These are phyloP conservation scores for Fagus sylvatica DNA, from an alignment of 306 rosid genomes.

Conservation along the genomic window DNA sequence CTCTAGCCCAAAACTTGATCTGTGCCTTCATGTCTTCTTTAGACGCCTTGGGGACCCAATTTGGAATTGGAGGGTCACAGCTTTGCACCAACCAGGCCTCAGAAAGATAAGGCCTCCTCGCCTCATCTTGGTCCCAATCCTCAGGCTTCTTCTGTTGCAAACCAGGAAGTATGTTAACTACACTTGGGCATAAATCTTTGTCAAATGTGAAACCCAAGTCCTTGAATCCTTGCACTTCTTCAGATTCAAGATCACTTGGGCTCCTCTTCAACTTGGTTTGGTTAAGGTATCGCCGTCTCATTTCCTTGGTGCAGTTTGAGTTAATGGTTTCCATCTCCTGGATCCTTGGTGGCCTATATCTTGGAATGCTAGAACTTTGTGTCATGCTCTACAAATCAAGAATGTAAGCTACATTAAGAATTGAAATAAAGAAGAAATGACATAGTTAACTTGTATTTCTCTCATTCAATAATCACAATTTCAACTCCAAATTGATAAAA, in stretches of 20 bases:
- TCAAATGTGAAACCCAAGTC: conserved; percentile 93
- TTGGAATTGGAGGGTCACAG: conserved; percentile 62
- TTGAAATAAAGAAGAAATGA: not conserved
- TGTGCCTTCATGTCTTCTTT: conserved; percentile 66
- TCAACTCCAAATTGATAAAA: not conserved
- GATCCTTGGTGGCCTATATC: conserved; percentile 29
- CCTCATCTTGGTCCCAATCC: conserved; percentile 44
- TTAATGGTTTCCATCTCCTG: conserved; percentile 33
- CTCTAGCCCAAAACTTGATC: conserved; percentile 90
- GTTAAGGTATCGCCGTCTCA: conserved; percentile 37
- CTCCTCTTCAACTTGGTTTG: conserved; percentile 58
- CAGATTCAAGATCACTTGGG: conserved; percentile 70
- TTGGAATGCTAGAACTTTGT: conserved; percentile 57
- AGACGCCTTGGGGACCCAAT: conserved; percentile 49
- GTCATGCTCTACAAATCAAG: conserved; percentile 32
- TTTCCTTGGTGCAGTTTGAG: conserved; percentile 49
- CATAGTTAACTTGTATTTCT: not conserved
- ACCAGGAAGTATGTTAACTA: conserved; percentile 80
- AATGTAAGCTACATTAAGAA: conserved; percentile 1
- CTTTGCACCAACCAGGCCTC: conserved; percentile 81
- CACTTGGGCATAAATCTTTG: conserved; percentile 55
- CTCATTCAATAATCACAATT: not conserved
- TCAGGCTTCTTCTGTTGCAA: conserved; percentile 60
- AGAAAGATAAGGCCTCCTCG: conserved; percentile 80
- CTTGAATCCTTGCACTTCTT: conserved; percentile 91